These are phyloP conservation scores for Phlyctochytrium arcticum DNA, from an alignment of 192 early-diverging fungal genomes.

Conservation along the genomic window DNA sequence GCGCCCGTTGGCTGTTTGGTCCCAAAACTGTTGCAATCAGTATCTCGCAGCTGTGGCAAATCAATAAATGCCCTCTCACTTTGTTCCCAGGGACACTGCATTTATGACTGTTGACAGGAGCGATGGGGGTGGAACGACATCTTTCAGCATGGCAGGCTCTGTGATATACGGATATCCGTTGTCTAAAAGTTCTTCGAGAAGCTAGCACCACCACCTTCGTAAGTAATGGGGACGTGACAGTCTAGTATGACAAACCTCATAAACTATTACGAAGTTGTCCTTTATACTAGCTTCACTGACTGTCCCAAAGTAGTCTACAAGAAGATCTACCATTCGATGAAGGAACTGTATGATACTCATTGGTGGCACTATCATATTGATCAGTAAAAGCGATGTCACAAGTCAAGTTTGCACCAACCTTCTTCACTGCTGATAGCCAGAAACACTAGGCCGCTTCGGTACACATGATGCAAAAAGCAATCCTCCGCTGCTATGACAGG, in stretches of 20 bases:
- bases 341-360: constrained; percentile 82
- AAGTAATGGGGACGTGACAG: too few species aligned
- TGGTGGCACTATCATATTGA: constrained; percentile 59
- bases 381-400: not conserved
- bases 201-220: constrained; percentile 41
- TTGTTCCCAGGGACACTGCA: constrained; percentile 48
- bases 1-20: constrained; percentile 56
- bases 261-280: constrained; percentile 90
- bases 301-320: constrained; percentile 79
- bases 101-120: constrained; percentile 82
- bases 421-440: constrained; percentile 70
- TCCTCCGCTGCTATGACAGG: constrained; percentile 63
- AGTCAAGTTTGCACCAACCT: constrained; percentile 40
- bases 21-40: constrained; percentile 37
- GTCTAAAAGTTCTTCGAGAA: constrained; percentile 94
- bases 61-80: not conserved
- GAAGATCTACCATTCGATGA: constrained; percentile 71
- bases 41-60: not conserved
- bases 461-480: constrained; percentile 62
- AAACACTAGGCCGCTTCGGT: constrained; percentile 70
- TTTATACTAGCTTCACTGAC: constrained; percentile 79
- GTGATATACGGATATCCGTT: constrained; percentile 86
- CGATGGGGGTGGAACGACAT: constrained; percentile 82
- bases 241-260: constrained; percentile 68
- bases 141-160: constrained; percentile 76